Percentiles rank a stretch among this genome's conserved stretches.
Conservation (phyloP, 1,139 yeast species). For the Blastobotrys capitulatus region DNA sequence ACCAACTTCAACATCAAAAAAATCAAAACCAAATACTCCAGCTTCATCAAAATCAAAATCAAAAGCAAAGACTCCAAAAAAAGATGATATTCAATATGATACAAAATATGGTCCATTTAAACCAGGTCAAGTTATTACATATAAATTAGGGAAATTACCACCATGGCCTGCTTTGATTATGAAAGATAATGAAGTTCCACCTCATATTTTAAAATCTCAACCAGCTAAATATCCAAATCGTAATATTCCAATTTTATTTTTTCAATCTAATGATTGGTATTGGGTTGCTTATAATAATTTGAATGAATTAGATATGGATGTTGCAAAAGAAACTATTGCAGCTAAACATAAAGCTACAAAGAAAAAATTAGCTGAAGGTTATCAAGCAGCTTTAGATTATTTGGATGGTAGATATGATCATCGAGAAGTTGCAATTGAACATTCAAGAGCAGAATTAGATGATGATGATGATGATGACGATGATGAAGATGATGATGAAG, state of each 20-base stretch:
- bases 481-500: background rate
- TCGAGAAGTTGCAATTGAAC: background rate
- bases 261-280: conserved; percentile 5
- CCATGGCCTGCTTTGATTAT: conserved; percentile 9
- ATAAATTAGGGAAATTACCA: conserved; percentile 5
- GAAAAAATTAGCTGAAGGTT: background rate
- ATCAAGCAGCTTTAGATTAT: background rate
- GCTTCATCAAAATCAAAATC: too few relatives aligned
- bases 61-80: background rate
- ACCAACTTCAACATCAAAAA: too few relatives aligned
- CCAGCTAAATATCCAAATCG: conserved; percentile 3
- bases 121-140: conserved; percentile 5
- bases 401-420: background rate
- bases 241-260: conserved; percentile 6
- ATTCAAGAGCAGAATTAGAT: background rate
- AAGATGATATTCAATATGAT: background rate
- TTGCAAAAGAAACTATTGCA: background rate
- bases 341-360: background rate
- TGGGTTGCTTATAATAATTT: conserved; percentile 2
- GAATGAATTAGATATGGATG: background rate
- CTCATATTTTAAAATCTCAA: background rate
- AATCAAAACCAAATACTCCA: too few relatives aligned
- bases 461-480: too few relatives aligned
- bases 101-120: conserved; percentile 2
- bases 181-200: conserved; percentile 2